These are phyloP conservation scores for Colletotrichum tropicicola DNA, from an alignment of 2,329 filamentous ascomycete species.

Conservation along the genomic window DNA sequence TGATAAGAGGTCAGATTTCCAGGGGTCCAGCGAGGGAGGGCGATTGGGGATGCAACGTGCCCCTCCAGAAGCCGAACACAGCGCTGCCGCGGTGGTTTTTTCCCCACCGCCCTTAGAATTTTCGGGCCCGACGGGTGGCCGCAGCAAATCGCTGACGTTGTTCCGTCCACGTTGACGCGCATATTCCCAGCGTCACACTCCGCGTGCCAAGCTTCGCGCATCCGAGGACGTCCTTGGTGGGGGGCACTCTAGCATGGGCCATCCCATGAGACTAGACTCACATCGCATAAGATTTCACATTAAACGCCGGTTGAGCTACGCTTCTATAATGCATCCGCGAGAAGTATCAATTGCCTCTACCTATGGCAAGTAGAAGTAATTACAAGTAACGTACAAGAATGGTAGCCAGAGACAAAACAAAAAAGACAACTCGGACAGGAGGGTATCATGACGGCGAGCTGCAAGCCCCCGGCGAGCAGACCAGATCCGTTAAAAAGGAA, in stretches of 20 bases:
- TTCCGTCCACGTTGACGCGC: constrained; percentile 21
- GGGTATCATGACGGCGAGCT: constrained; percentile 25
- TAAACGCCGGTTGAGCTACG: background rate
- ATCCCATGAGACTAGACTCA: background rate
- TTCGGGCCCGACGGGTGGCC: constrained; percentile 21
- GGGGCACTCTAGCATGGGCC: too few species aligned
- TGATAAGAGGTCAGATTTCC: background rate
- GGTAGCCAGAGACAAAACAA: background rate
- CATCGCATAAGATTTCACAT: background rate
- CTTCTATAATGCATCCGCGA: background rate
- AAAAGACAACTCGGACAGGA: constrained; percentile 16
- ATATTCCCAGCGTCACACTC: constrained; percentile 1
- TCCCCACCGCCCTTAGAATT: constrained; percentile 14
- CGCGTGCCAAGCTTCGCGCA: constrained; percentile 4
- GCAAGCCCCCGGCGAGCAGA: constrained; percentile 3
- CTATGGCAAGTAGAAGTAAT: background rate
- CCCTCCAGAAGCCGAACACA: background rate
- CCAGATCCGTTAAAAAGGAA: background rate
- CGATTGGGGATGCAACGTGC: background rate
- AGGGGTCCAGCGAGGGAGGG: too few species aligned
- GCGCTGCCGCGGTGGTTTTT: background rate
- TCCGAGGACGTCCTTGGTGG: background rate
- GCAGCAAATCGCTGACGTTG: constrained; percentile 21
- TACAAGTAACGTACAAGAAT: constrained; percentile 11
- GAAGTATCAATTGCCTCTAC: background rate